Conservation (phyloP, 2,329 filamentous ascomycete genomes). For the Ascochyta fabae region DNA sequence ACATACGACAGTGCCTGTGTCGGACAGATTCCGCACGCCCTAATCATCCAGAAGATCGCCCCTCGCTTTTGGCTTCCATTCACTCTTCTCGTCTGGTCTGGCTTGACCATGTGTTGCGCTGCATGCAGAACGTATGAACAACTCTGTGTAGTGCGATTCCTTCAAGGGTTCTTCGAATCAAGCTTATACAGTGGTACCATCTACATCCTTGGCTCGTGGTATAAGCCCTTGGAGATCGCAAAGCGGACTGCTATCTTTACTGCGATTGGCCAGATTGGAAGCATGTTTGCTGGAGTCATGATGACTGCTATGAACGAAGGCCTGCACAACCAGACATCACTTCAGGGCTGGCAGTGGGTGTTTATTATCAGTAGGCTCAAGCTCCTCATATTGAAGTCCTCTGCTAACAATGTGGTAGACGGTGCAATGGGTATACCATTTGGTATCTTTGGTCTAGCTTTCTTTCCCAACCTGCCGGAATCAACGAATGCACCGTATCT, state of each 20-base stretch:
- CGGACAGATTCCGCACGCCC: slow-evolving; percentile 38
- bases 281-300: slow-evolving; percentile 43
- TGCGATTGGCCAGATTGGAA: slow-evolving; percentile 38
- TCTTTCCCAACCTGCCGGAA: slow-evolving; percentile 39
- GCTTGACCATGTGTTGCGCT: slow-evolving; percentile 38
- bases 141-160: slow-evolving; percentile 34
- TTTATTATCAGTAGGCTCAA: slow-evolving; percentile 33
- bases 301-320: slow-evolving; percentile 42
- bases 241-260: slow-evolving; percentile 42
- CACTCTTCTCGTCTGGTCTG: slow-evolving; percentile 37
- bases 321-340: slow-evolving; percentile 27
- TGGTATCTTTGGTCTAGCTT: slow-evolving; percentile 36
- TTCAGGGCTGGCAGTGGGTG: slow-evolving; percentile 40
- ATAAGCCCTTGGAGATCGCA: slow-evolving; percentile 38
- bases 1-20: slow-evolving; percentile 27
- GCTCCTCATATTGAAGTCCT: fast-evolving
- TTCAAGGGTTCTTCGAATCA: slow-evolving; percentile 38
- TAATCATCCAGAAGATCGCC: slow-evolving; percentile 37
- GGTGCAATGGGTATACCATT: slow-evolving; percentile 40
- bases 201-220: slow-evolving; percentile 41
- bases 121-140: slow-evolving; percentile 37
- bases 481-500: slow-evolving; percentile 31
- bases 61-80: slow-evolving; percentile 41
- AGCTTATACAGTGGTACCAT: slow-evolving; percentile 40
- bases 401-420: slow-evolving; percentile 24